phyloP scores from a whole-genome alignment of 805 yeast genomes.

The Schwanniomyces polymorphus region DNA sequence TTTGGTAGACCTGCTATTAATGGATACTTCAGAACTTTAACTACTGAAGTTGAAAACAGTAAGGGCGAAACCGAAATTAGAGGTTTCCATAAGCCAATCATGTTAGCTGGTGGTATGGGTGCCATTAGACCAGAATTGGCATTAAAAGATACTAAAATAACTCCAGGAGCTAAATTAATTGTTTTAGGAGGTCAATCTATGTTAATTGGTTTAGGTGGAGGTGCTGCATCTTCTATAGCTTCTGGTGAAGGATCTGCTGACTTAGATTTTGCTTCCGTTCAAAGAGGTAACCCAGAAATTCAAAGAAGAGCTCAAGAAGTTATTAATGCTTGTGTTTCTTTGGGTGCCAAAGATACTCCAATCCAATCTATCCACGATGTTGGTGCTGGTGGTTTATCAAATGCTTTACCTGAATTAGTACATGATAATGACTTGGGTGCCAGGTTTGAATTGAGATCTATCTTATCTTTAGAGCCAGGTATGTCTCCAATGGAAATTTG shows the following conservation, averaged over 20 bases:
- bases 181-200: conserved; percentile 97
- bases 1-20: conserved; percentile 97
- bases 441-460: conserved; percentile 83
- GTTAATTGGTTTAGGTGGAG: conserved; percentile 99
- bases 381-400: conserved; percentile 98
- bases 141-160: conserved; percentile 79
- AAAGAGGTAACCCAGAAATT: conserved; percentile 99
- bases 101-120: conserved; percentile 99
- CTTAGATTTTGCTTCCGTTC: conserved; percentile 97
- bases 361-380: conserved; percentile 97
- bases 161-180: conserved; percentile 88
- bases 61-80: conserved; percentile 72
- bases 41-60: conserved; percentile 67
- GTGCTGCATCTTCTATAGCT: conserved; percentile 97
- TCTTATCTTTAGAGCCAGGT: conserved; percentile 90
- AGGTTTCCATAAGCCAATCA: conserved; percentile 98
- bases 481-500: conserved; percentile 99
- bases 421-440: conserved; percentile 98
- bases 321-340: conserved; percentile 87
- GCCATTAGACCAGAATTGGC: conserved; percentile 92
- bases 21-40: conserved; percentile 95
- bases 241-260: conserved; percentile 96
- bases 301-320: conserved; percentile 99
- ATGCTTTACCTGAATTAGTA: conserved; percentile 95
- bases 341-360: conserved; percentile 66